phyloP scores from a whole-genome alignment of 148 eudicot genomes.

The Tetragonia tetragonoides region DNA sequence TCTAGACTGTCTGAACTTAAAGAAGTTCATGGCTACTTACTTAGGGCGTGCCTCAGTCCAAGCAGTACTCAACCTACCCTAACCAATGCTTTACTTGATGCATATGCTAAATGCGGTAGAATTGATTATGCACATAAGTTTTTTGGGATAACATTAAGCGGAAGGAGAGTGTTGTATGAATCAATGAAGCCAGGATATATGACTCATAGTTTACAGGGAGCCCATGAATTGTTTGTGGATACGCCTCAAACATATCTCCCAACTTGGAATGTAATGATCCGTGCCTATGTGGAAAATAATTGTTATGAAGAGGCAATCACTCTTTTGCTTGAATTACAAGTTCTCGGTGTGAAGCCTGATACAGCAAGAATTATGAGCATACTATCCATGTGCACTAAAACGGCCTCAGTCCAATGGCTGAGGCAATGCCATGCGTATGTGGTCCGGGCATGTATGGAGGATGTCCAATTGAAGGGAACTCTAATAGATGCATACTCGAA shows the following conservation, averaged over 20 bases:
- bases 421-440: conserved; percentile 74
- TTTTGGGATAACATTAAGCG: conserved; percentile 37
- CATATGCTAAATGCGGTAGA: conserved; percentile 63
- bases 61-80: conserved; percentile 38
- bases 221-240: conserved; percentile 21
- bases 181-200: conserved; percentile 35
- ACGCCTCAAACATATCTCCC: conserved; percentile 44
- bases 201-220: conserved; percentile 32
- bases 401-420: conserved; percentile 49
- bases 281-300: conserved; percentile 50
- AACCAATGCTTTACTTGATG: conserved; percentile 55
- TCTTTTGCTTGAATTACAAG: conserved; percentile 51
- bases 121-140: conserved; percentile 52
- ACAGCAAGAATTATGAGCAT: conserved; percentile 53
- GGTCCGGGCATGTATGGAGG: conserved; percentile 51
- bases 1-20: conserved; percentile 43
- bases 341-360: conserved; percentile 51
- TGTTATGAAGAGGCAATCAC: conserved; percentile 38
- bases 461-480: conserved; percentile 45
- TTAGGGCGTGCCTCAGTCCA: conserved; percentile 38
- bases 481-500: conserved; percentile 64
- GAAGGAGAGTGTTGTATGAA: conserved; percentile 28
- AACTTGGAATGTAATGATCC: conserved; percentile 64
- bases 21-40: conserved; percentile 61
- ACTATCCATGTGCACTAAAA: conserved; percentile 54